Evolutionary conservation across 1,139 yeast species (phyloP).

Genomic region (Hyphopichia buzzinii): DNA sequence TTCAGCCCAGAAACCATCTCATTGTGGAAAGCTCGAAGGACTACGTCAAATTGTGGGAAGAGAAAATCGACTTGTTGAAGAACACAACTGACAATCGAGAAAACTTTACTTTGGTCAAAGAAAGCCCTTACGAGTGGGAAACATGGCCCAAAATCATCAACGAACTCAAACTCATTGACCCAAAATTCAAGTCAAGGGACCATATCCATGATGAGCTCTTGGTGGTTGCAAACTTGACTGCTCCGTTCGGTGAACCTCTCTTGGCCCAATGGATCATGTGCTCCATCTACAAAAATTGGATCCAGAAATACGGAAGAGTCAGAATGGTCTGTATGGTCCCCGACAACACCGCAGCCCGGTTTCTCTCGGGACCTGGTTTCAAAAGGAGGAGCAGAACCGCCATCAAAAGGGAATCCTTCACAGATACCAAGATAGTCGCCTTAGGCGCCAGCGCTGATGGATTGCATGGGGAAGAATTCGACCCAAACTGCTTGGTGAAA

Average conservation of each 20-base stretch:
- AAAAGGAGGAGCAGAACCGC: slow-evolving; percentile 55
- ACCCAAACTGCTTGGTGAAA: slow-evolving; percentile 32
- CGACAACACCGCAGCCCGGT: slow-evolving; percentile 57
- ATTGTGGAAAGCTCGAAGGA: slow-evolving; percentile 52
- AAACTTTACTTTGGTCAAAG: slow-evolving; percentile 28
- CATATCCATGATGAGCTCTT: slow-evolving; percentile 62
- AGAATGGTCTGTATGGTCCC: slow-evolving; percentile 66
- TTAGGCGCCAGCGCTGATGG: slow-evolving; percentile 25
- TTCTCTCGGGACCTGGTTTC: slow-evolving; percentile 50
- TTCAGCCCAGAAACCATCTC: slow-evolving; percentile 60
- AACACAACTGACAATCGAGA: slow-evolving; percentile 21
- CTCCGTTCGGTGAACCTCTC: slow-evolving; percentile 60
- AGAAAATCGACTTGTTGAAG: slow-evolving; percentile 20
- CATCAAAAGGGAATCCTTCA: slow-evolving; percentile 57
- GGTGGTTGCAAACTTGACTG: slow-evolving; percentile 62
- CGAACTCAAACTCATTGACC: slow-evolving; percentile 38
- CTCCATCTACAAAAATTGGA: slow-evolving; percentile 69
- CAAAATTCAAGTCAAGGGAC: slow-evolving; percentile 37
- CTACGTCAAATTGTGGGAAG: slow-evolving; percentile 29
- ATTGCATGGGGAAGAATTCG: slow-evolving; percentile 32
- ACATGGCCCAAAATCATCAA: slow-evolving; percentile 49
- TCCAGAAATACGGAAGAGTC: slow-evolving; percentile 70
- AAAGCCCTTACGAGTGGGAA: slow-evolving; percentile 67
- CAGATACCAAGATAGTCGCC: slow-evolving; percentile 54
- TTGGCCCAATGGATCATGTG: slow-evolving; percentile 77